Base-by-base conservation (phyloP, 352 stramenopile species). In the Globisporangium nunn region DNA sequence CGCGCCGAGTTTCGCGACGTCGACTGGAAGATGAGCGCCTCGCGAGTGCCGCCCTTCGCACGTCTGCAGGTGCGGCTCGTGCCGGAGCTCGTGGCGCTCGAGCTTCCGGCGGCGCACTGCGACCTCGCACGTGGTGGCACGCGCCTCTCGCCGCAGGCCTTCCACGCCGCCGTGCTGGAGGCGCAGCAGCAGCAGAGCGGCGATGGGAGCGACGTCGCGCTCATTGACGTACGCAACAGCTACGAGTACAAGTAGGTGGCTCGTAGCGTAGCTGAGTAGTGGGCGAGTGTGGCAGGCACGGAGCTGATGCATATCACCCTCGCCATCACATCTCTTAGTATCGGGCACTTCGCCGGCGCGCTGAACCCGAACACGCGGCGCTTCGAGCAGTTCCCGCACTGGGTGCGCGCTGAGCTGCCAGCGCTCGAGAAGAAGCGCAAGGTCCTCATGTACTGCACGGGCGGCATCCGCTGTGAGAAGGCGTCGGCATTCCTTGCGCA, bases 391-490 rank as follows among this genome's bases (percentile, higher is more conserved):
- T 94, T 94, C 54, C 84, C 84, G 1, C 65, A 84, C 14, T 90
- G 74, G 75, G 80, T 79, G 47, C 71, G 70, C 29, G 56, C 71
- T 6, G 59, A 87, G 54, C 64, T 94, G 4, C 72, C 78, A 2
- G 61, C 58, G 41, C 59, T 94, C 23, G 66, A 85, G 58, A 56
- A 75, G 52, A 88, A 91, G 52, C 66, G 81, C 50, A 84, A 83
- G 56, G 82, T 94, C 58, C 68, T 94, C 69, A 91, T 94, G 84
- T 93, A 91, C 63, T 93, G 84, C 70, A 93, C 84, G 0, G 84
- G 84, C 35, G 84, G 84, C 58, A 85, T 93, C 50, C 84, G 84
- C 14, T 93, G 84, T 31, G 84, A 94, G 60, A 94, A 94, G 59
- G 84, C 84, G 12, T 89, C 81, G 43, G 81, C 81, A 39, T 88